Evolutionary conservation across 192 early-diverging fungal species (phyloP), one percentile per base, ranked within the genome.

Genomic region (Coemansia sp.): DNA sequence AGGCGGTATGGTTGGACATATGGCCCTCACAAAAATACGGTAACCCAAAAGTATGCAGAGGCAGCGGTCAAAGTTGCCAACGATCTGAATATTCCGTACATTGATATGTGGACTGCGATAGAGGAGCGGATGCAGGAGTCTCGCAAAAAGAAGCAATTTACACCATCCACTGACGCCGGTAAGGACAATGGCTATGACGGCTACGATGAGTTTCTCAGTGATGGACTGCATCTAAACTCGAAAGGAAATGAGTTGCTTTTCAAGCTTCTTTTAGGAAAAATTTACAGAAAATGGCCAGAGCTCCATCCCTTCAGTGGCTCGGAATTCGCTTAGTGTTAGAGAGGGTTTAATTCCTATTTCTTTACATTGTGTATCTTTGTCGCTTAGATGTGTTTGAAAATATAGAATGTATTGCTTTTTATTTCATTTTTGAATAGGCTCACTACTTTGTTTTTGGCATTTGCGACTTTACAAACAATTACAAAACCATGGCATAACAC

Each of bases 201-300:
- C 20, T 76, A 76, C n/a, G 64, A 76, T 10, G 30, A 51, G 42
- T 77, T 67, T 33, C 62, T 88, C 6, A 42, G 23, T 7, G 88
- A 90, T 66, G 88, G 88, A 0, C 51, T 90, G 16, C 86, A 87
- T 59, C 63, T 90, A 18, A 81, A 64, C 35, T 37, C 70, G 20
- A 68, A 72, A 26, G 88, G 87, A 25, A 86, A 87, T 42, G 42
- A 85, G 72, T 61, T 77, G 13, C 59, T 77, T 7, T 63, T 53
- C 59, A 39, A 51, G 49, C 74, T 77, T 2, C 30, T 68, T 6
- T 31, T 48, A 16, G 31, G 35, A 4, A 35, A 53, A 20, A 35
- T 35, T 10, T 4, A 35, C 5, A 35, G 34, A 10, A 35, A 4
- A 35, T 35, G 34, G 34, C 34, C 34, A 48, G 46, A 48, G 21